A percentile compares a stretch with the other conserved stretches of the same genome.
Conservation (phyloP, 2,329 filamentous ascomycete species). For the Arachnopeziza araneosa region DNA sequence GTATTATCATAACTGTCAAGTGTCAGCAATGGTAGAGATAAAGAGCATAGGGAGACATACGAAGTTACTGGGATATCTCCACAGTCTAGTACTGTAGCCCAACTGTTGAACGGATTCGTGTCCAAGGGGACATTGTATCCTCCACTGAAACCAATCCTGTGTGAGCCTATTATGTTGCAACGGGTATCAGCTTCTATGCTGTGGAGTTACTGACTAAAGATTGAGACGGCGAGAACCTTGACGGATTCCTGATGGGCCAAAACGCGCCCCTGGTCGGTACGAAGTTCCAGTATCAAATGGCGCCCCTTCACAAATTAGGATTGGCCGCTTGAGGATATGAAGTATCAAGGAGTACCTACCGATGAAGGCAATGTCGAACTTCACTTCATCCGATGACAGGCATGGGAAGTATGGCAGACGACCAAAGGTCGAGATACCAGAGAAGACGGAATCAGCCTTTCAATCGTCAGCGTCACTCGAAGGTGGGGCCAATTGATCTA, state of each 20-base stretch:
- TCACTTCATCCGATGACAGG: constrained; percentile 60
- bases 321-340: constrained; percentile 6
- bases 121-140: constrained; percentile 80
- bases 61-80: constrained; percentile 82
- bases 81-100: constrained; percentile 76
- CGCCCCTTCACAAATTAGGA: constrained; percentile 46
- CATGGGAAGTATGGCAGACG: constrained; percentile 74
- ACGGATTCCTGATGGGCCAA: constrained; percentile 78
- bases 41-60: constrained; percentile 41
- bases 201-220: constrained; percentile 62
- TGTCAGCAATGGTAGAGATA: neutral
- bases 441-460: constrained; percentile 82
- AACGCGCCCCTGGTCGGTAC: constrained; percentile 77
- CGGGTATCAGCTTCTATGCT: constrained; percentile 22
- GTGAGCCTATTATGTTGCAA: constrained; percentile 32
- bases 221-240: constrained; percentile 82
- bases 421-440: constrained; percentile 81
- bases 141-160: constrained; percentile 51
- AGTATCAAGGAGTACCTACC: constrained; percentile 41
- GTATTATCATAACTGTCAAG: constrained; percentile 67
- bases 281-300: constrained; percentile 85
- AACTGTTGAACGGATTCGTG: constrained; percentile 76
- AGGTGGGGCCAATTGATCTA: constrained; percentile 31
- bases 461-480: constrained; percentile 12
- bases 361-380: constrained; percentile 82